These are phyloP conservation scores for Akanthomyces muscarius DNA, from an alignment of 2,329 filamentous ascomycete species.

Conservation along the genomic window DNA sequence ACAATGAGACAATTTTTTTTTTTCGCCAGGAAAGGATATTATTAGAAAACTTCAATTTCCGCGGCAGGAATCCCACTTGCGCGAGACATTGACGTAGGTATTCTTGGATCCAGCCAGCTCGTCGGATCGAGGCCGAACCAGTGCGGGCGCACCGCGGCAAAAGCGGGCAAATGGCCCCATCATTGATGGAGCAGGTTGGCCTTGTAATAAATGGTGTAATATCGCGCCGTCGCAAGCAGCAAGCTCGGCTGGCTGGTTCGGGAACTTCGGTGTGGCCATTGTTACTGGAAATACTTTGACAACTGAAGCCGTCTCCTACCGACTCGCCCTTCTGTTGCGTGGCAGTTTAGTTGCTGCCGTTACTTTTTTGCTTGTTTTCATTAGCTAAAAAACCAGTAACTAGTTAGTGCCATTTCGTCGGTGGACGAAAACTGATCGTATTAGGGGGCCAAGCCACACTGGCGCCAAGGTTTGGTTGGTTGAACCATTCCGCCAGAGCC, in stretches of 20 bases:
- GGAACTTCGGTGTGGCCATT: background rate
- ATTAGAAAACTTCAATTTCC: background rate
- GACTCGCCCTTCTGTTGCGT: too few species aligned
- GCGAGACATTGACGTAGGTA: constrained; percentile 4
- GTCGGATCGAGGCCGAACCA: background rate
- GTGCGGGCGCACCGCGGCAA: constrained; percentile 1
- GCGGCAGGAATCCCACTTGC: background rate
- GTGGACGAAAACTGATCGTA: constrained; percentile 1
- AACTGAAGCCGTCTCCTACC: background rate
- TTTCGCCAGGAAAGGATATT: background rate
- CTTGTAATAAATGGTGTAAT: background rate
- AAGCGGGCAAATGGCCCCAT: background rate
- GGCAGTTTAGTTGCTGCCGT: too few species aligned
- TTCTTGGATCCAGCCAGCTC: background rate
- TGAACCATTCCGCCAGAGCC: background rate
- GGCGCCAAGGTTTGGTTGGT: background rate
- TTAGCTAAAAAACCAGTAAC: background rate
- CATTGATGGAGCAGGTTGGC: background rate
- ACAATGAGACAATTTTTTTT: background rate
- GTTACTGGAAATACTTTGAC: background rate
- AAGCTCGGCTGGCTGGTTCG: background rate
- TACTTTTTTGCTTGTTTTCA: background rate
- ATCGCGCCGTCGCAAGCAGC: constrained; percentile 8
- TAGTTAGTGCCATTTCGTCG: background rate
- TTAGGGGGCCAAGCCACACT: constrained; percentile 13